A percentile compares a stretch with the other conserved stretches of the same genome.
phyloP scores from a whole-genome alignment of 345 rosid genomes.

The Psidium guajava region DNA sequence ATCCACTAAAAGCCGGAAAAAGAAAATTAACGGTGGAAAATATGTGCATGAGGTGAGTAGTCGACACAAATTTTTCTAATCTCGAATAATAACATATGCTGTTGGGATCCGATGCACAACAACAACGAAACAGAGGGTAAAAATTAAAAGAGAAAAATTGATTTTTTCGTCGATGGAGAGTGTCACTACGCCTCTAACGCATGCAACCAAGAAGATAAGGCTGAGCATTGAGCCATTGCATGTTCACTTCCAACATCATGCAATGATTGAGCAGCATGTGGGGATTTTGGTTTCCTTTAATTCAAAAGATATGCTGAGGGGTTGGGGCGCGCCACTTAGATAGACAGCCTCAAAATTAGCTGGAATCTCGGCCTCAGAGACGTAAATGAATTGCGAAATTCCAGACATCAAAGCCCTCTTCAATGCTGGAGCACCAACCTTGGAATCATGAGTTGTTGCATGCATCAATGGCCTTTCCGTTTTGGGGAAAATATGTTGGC shows the following conservation, averaged over 20 bases:
- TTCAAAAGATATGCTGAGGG: neutral
- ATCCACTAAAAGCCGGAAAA: neutral
- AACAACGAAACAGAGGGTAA: too few species aligned
- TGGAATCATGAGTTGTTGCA: neutral
- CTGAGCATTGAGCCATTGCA: neutral
- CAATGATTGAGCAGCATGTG: neutral
- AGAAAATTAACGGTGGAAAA: neutral
- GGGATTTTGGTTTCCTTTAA: neutral
- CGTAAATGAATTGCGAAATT: neutral
- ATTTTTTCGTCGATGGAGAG: too few species aligned
- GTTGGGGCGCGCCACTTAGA: neutral
- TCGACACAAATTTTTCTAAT: neutral
- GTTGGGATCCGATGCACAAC: too few species aligned
- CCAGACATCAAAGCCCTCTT: neutral
- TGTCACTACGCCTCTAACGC: too few species aligned
- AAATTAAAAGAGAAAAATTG: too few species aligned
- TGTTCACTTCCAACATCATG: neutral
- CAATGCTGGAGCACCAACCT: neutral
- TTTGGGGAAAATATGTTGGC: neutral
- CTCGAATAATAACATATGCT: neutral
- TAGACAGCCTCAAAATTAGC: neutral
- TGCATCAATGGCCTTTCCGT: neutral
- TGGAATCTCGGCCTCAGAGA: neutral
- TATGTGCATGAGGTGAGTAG: neutral
- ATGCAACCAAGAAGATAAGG: neutral